These are phyloP conservation scores for Backusella morwellensis DNA, from an alignment of 192 early-diverging fungal species.

Conservation along the genomic window DNA sequence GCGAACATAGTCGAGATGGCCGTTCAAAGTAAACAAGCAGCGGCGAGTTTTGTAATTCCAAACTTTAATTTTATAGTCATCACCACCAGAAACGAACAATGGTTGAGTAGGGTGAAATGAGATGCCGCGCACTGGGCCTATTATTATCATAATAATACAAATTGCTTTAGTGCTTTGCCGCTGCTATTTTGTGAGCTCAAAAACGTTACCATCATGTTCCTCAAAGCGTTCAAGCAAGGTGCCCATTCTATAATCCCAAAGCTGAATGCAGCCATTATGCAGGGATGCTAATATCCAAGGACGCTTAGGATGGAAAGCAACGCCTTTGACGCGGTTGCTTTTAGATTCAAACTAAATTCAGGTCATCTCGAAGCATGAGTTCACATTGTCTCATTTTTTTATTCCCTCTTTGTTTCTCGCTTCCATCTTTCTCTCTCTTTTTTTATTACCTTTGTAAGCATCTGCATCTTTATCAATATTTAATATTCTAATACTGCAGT, in stretches of 20 bases:
- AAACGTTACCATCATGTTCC: slow-evolving; percentile 91
- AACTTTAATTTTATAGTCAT: slow-evolving; percentile 99
- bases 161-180: background rate
- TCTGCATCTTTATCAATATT: slow-evolving; percentile 59
- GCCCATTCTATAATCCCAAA: slow-evolving; percentile 99
- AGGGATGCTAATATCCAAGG: slow-evolving; percentile 98
- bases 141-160: background rate
- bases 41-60: slow-evolving; percentile 99
- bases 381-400: background rate
- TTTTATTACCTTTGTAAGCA: slow-evolving; percentile 69
- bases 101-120: slow-evolving; percentile 96
- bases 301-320: slow-evolving; percentile 95
- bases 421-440: slow-evolving; percentile 22
- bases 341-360: slow-evolving; percentile 96
- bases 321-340: slow-evolving; percentile 95
- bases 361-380: background rate
- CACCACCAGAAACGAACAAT: slow-evolving; percentile 96
- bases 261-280: slow-evolving; percentile 96
- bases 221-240: slow-evolving; percentile 97
- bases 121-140: slow-evolving; percentile 96
- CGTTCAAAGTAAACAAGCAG: slow-evolving; percentile 95
- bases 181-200: background rate
- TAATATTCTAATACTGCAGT: background rate
- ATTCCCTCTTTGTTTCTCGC: background rate
- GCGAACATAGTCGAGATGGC: slow-evolving; percentile 98